Evolutionary conservation across 2,329 filamentous ascomycete species (phyloP).

Genomic region (Aspergillus sp.): DNA sequence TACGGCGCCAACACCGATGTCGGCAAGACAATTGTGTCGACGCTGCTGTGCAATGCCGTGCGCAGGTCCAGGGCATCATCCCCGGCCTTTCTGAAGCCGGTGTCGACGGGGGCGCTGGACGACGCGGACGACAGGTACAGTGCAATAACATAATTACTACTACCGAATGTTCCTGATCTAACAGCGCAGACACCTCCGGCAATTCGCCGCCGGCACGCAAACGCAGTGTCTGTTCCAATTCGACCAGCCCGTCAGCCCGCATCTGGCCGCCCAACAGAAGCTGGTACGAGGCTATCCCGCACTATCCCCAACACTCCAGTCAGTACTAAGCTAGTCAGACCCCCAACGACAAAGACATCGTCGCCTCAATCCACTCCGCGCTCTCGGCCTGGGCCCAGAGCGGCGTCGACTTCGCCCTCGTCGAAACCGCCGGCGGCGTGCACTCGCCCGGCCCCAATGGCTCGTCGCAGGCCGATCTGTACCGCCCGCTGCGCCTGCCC

Average conservation of each 20-base stretch:
- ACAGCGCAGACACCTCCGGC: constrained; percentile 54
- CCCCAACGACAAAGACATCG: constrained; percentile 42
- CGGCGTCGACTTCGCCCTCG: constrained; percentile 51
- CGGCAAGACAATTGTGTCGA: constrained; percentile 74
- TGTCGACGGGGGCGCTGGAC: constrained; percentile 62
- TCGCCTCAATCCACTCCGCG: constrained; percentile 40
- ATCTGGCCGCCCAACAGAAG: constrained; percentile 62
- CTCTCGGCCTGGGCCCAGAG: constrained; percentile 27
- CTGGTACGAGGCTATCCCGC: no score
- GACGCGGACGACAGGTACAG: constrained; percentile 69
- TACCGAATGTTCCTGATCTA: not conserved
- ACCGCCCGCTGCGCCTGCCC: constrained; percentile 63
- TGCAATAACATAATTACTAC: no score
- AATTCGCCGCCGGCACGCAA: constrained; percentile 46
- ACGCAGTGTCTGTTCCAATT: constrained; percentile 63
- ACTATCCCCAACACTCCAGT: no score
- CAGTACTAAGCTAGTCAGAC: no score
- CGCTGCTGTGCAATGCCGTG: constrained; percentile 55
- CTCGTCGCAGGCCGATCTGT: constrained; percentile 67
- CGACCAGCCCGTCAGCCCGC: constrained; percentile 64
- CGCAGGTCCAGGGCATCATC: constrained; percentile 39
- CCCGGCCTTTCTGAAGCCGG: constrained; percentile 63
- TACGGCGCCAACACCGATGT: constrained; percentile 80
- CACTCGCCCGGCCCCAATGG: constrained; percentile 71
- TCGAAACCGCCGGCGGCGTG: constrained; percentile 76